Evolutionary conservation across 352 stramenopile genomes (phyloP), one percentile per base, ranked within the genome.

Genomic region (Phytophthora idaei): DNA sequence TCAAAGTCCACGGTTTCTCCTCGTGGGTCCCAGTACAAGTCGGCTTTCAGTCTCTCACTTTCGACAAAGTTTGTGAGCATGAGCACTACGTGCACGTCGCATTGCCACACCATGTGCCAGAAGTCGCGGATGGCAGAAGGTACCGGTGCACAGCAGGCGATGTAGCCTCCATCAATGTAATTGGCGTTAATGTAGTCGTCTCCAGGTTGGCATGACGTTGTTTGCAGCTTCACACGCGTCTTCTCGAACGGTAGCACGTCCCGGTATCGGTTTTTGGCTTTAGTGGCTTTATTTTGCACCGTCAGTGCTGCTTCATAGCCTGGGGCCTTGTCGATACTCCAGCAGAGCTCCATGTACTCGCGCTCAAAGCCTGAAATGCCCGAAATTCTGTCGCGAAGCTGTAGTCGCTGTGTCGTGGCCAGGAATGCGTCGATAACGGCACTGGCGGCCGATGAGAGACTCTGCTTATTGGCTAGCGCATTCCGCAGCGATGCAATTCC

Each of bases 51-150:
- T 25, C 85, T 73, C 53, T 92, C 71, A 29, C 80, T 66, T 69
- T 95, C 87, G 27, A 95, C 74, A 62, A 93, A 95, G 66, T 94
- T 93, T 8, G 87, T 95, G 36, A 95, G 85, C 85, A 95, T 95
- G 58, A 93, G 80, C 21, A 95, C 75, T 27, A 94, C 85, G 29
- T 92, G 76, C 8, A 93, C 85, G 54, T 92, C 73, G 46, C 69
- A 79, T 41, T 92, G 69, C 85, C 85, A 94, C 2, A 93, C 59
- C 87, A 94, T 95, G 64, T 81, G 82, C 83, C 85, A 95, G 64
- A 95, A 95, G 75, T 94, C 85, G 3, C 36, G 53, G 27, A 94
- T 90, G 14, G 76, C 84, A 21, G 53, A 72, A 2, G 85, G 85
- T 4, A 93, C 72, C 8, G 85, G 87, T 8, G 87, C 85, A 57